These are phyloP conservation scores for Dendrobium officinale DNA, from an alignment of 106 monocot genomes.

Conservation along the genomic window DNA sequence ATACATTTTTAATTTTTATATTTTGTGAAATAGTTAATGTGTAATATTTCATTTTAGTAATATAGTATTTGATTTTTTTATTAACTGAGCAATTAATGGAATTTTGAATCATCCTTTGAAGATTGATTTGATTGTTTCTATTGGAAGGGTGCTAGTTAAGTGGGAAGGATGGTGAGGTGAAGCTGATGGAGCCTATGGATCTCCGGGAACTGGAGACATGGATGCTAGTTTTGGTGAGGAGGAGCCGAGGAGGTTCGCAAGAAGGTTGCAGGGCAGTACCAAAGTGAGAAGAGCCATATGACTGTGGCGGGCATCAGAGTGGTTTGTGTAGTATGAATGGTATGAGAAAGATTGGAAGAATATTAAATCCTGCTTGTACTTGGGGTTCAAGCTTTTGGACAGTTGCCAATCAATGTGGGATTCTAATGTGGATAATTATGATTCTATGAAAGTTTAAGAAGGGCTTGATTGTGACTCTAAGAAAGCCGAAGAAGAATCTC, in stretches of 20 bases:
- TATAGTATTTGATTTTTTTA: too few relatives aligned
- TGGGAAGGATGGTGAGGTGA: conserved; percentile 54
- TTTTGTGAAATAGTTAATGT: too few relatives aligned
- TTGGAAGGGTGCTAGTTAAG: conserved; percentile 19
- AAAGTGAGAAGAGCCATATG: conserved; percentile 39
- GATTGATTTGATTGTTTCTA: too few relatives aligned
- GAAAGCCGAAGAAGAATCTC: conserved; percentile 21
- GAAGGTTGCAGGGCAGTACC: conserved; percentile 39
- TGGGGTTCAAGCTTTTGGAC: conserved; percentile 97
- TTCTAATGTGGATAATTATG: conserved; percentile 21
- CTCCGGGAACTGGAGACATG: conserved; percentile 32
- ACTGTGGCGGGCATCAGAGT: conserved; percentile 26
- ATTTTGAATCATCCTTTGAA: too few relatives aligned
- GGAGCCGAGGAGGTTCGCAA: conserved; percentile 12
- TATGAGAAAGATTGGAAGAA: conserved; percentile 30
- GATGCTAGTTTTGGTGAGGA: conserved; percentile 46
- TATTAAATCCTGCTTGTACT: conserved; percentile 27
- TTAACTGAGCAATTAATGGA: too few relatives aligned
- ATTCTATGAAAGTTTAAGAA: conserved; percentile 19
- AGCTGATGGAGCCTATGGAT: conserved; percentile 27
- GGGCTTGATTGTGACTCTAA: conserved; percentile 22
- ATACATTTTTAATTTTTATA: too few relatives aligned
- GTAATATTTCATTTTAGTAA: too few relatives aligned
- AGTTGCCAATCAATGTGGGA: conserved; percentile 59
- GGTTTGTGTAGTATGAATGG: conserved; percentile 35